These are phyloP conservation scores for Alternaria incomplexa DNA, from an alignment of 2,329 filamentous ascomycete genomes.

Conservation along the genomic window DNA sequence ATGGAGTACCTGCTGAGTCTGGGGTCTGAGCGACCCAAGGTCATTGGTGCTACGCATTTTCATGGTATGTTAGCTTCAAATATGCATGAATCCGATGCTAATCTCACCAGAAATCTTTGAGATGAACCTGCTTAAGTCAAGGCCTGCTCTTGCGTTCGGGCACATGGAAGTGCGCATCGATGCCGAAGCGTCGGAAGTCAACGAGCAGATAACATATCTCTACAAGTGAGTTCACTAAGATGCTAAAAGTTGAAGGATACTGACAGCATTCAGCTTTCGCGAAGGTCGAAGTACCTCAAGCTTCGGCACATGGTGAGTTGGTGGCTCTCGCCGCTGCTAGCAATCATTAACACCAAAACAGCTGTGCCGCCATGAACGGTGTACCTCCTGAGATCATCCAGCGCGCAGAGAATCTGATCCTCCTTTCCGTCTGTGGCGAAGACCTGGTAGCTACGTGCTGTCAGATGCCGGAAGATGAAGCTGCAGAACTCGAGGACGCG, in stretches of 20 bases:
- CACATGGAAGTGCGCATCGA: conserved; percentile 76
- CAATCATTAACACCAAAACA: conserved; percentile 45
- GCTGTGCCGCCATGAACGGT: conserved; percentile 85
- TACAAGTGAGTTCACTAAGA: conserved; percentile 61
- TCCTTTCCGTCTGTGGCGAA: conserved; percentile 72
- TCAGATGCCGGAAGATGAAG: conserved; percentile 68
- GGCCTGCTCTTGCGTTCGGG: conserved; percentile 62
- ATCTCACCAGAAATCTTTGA: conserved; percentile 70
- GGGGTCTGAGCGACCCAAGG: conserved; percentile 60
- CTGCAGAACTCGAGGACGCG: conserved; percentile 70
- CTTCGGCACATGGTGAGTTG: conserved; percentile 71
- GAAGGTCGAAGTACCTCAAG: conserved; percentile 76
- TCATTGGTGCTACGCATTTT: conserved; percentile 68
- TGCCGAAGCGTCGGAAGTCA: conserved; percentile 54
- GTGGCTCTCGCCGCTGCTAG: no score
- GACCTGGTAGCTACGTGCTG: conserved; percentile 78
- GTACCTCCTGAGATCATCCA: conserved; percentile 74
- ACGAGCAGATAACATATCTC: conserved; percentile 74
- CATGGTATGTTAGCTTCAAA: conserved; percentile 55
- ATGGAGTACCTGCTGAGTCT: conserved; percentile 63
- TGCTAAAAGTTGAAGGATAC: background rate
- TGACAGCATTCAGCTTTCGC: conserved; percentile 51
- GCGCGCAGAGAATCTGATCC: conserved; percentile 75
- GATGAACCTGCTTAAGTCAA: conserved; percentile 60
- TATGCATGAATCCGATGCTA: conserved; percentile 54